These are phyloP conservation scores for Recurvomyces mirabilis DNA, from an alignment of 495 filamentous ascomycete genomes.

Conservation along the genomic window DNA sequence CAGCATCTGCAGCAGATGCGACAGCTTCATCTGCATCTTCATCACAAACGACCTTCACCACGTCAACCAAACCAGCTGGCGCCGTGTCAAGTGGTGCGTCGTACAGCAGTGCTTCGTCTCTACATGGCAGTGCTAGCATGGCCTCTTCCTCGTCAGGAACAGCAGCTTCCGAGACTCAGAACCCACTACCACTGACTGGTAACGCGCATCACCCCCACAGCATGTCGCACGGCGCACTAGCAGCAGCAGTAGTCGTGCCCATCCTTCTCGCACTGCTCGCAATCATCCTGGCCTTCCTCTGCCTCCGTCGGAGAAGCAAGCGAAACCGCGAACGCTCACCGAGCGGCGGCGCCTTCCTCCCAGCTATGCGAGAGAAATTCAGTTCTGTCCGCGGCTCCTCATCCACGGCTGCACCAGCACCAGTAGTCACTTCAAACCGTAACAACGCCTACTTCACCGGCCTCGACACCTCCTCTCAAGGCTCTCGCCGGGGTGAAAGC, in stretches of 20 bases:
- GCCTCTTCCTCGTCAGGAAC: constrained; percentile 2
- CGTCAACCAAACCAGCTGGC: constrained; percentile 20
- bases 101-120: no score
- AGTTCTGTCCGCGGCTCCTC: neutral
- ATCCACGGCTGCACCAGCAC: neutral
- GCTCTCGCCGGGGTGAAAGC: neutral
- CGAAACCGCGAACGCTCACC: neutral
- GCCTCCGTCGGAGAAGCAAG: constrained; percentile 1
- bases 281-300: neutral
- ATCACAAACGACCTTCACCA: constrained; percentile 16
- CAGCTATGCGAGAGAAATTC: constrained; percentile 3
- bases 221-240: constrained; percentile 1
- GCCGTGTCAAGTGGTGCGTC: no score
- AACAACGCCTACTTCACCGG: constrained; percentile 7
- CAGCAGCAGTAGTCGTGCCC: constrained; percentile 1
- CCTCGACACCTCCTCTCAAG: constrained; percentile 8
- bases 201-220: neutral
- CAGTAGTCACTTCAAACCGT: neutral
- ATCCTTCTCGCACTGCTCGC: constrained; percentile 2
- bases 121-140: no score
- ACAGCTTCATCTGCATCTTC: constrained; percentile 15
- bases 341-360: neutral
- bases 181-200: constrained; percentile 4
- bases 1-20: constrained; percentile 3
- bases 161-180: neutral